Base-by-base conservation (phyloP, 371 early-diverging fungal genomes). In the Apophysomyces trapeziformis region DNA sequence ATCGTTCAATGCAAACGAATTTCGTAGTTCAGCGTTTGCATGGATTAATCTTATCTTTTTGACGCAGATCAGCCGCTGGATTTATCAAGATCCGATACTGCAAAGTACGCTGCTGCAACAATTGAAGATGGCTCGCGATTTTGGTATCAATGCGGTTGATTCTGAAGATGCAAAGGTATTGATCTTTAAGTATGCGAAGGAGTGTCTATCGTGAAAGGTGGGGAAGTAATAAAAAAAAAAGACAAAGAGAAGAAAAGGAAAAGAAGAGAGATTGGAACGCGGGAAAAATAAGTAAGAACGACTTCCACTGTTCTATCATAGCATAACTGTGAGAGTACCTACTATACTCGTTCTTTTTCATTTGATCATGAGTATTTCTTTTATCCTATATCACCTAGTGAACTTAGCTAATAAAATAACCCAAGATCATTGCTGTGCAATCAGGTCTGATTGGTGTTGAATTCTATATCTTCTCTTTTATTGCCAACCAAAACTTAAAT, bases 21-120 rank as follows among this genome's bases (percentile, higher is more conserved):
- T 64, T 14, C 58, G 61, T 12, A 38, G 47, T n/a, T 60, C 66
- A 4, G 35, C 71, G 1, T 73, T 70, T 70, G 68, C 68, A 16
- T 77, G 77, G 77, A 77, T 77, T 54, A 77, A 73, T 60, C 58
- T 74, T 32, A 45, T 77, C 16, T 68, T 72, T 36, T 63, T 77
- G n/a, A 73, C 70, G 7, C 61, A 69, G 26, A 69, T 77, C 58
- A 67, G 66, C 50, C 44, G 63, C 21, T 73, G 70, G 67, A 38
- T 69, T 11, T 66, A 66, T 41, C 58, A 66, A 18, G 45, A 69
- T 59, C 57, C 21, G 26, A 38, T 46, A 14, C 37, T 63, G 46
- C 57, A 70, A 32, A 58, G 57, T 35, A 64, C 56, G 9, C 47
- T 71, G 41, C 32, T 50, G 4, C 57, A 58, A 5, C 67, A 71